Conservation (phyloP, 2,329 filamentous ascomycete species). For the Xylariaceae sp. region DNA sequence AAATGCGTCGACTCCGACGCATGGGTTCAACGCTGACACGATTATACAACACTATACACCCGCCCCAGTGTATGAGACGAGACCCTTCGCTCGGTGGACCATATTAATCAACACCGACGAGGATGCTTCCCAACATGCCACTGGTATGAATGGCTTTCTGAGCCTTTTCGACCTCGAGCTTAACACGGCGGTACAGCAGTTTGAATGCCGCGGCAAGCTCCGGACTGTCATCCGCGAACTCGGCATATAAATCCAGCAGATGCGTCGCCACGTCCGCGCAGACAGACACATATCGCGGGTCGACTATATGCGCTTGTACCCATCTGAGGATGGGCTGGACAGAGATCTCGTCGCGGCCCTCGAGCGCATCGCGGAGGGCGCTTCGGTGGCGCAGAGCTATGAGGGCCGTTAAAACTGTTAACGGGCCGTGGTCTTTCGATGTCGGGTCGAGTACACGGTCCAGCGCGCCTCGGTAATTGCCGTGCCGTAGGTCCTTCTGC, state of each 20-base stretch:
- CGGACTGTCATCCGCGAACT: constrained; percentile 68
- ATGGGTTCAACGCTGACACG: not conserved
- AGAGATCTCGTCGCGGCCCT: constrained; percentile 73
- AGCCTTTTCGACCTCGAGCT: constrained; percentile 73
- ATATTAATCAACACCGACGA: constrained; percentile 42
- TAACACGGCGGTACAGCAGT: constrained; percentile 65
- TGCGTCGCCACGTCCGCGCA: constrained; percentile 80
- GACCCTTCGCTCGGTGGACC: too few relatives aligned
- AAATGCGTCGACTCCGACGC: not conserved
- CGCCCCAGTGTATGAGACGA: not conserved
- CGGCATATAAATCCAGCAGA: constrained; percentile 81
- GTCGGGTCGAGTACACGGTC: constrained; percentile 66
- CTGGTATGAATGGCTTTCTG: constrained; percentile 76
- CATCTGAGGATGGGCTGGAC: constrained; percentile 81
- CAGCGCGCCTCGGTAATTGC: constrained; percentile 70
- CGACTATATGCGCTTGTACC: constrained; percentile 74
- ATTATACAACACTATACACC: not conserved
- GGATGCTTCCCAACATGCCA: constrained; percentile 78
- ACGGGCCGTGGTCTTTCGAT: constrained; percentile 51
- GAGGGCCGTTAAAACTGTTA: constrained; percentile 70
- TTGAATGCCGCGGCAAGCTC: constrained; percentile 69
- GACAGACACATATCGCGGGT: constrained; percentile 75
- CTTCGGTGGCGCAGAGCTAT: constrained; percentile 83
- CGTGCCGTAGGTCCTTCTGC: constrained; percentile 78
- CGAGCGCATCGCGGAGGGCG: constrained; percentile 74